Conservation (phyloP, 2,329 filamentous ascomycete genomes). For the Ceratocystis eucalypticola region DNA sequence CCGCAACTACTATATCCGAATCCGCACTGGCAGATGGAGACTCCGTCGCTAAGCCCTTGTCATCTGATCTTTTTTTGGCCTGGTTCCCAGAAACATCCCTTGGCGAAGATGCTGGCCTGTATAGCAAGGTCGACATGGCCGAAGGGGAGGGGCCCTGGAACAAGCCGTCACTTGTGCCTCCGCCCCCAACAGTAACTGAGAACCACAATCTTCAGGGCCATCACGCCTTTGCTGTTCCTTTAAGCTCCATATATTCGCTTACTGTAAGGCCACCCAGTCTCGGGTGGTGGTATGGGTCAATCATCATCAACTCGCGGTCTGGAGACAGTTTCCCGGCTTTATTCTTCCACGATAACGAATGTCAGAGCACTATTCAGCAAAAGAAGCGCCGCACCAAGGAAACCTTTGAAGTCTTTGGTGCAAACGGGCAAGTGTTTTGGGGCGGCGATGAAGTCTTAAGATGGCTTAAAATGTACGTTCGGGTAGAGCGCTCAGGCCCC, state of each 20-base stretch:
- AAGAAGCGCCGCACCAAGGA: constrained; percentile 75
- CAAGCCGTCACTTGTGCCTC: constrained; percentile 81
- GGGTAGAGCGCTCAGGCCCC: constrained; percentile 67
- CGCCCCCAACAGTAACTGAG: constrained; percentile 71
- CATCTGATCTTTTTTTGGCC: constrained; percentile 69
- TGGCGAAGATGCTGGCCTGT: constrained; percentile 73
- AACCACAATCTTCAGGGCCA: constrained; percentile 51
- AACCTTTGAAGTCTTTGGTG: constrained; percentile 80
- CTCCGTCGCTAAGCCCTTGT: constrained; percentile 31
- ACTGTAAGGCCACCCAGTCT: constrained; percentile 81
- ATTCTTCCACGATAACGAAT: constrained; percentile 97
- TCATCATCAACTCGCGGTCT: constrained; percentile 80
- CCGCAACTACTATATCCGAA: constrained; percentile 29
- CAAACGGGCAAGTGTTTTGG: constrained; percentile 84
- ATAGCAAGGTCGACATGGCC: constrained; percentile 87
- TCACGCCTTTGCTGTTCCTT: constrained; percentile 83
- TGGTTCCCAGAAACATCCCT: constrained; percentile 88
- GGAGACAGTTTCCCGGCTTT: constrained; percentile 90
- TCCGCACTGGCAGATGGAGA: constrained; percentile 18
- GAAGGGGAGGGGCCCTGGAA: constrained; percentile 68
- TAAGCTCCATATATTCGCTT: constrained; percentile 81
- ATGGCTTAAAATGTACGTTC: constrained; percentile 77
- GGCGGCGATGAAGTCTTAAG: constrained; percentile 88
- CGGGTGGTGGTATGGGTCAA: constrained; percentile 96
- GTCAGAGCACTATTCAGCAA: constrained; percentile 86